Base-by-base conservation (phyloP, 768 basidiomycete species). In the Suillus hirtellus region DNA sequence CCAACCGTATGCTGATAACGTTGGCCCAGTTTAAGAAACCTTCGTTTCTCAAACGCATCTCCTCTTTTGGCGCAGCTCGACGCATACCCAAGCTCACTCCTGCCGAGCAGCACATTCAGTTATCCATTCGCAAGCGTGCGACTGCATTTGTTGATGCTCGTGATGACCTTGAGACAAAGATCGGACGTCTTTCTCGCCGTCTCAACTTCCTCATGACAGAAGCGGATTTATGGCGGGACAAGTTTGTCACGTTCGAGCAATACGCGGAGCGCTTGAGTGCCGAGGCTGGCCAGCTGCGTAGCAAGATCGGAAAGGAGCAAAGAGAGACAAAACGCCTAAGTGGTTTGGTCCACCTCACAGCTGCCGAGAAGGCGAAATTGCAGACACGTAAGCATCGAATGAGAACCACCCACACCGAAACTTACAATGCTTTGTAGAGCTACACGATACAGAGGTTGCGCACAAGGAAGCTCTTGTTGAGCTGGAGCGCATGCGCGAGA, bases 201-300 rank as follows among this genome's bases (percentile, higher is more conserved):
- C 84, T 95, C 67, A 94, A 94, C 78, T 95, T 94, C 81, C 80
- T 95, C 69, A 93, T 95, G 90, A 93, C 92, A 1, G 93, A 94
- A 75, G 88, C 87, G 6, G 92, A 94, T 70, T 77, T 94, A 54
- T 96, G 95, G 94, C 82, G 93, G 64, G 90, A 95, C 76, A 96
- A 95, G 72, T 96, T 96, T 69, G 91, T 95, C 59, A 90, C 91
- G 15, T 96, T 97, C 68, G 95, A 97, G 74, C 89, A 90, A 74
- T 95, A 96, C 72, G 95, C 95, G 9, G 95, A 96, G 79, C 90
- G 91, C 71, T 82, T 97, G 37, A 93, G 91, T 68, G 82, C 81
- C 19, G 95, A 97, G 76, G 94, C 95, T 43, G 86, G 84, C 38
- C 93, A 96, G 63, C 79, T 97, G 67, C 83, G 93, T 67, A 75